Evolutionary conservation across 2,329 filamentous ascomycete genomes (phyloP), one percentile per base, ranked within the genome.

Genomic region (Microascus cirrosus): DNA sequence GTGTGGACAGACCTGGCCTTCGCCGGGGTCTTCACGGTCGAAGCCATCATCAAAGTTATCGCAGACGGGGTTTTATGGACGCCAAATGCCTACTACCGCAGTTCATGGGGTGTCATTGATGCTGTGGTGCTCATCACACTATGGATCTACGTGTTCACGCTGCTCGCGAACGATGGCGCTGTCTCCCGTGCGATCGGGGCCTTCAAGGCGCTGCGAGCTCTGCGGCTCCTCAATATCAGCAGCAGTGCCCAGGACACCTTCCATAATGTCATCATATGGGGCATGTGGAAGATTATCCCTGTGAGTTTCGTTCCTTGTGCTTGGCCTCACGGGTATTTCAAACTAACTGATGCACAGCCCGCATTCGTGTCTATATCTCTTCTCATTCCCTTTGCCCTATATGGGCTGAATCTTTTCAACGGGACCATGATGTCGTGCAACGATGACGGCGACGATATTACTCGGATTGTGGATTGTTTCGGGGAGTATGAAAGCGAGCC

Each of bases 41-140:
- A 99, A 71, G 90, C 92, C 0, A 66, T 85, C 6, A 92, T 99
- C 73, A 99, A 99, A 70, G 85, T 95, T 58, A 84, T 99, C 65
- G 94, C 94, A 0, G 94, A 99, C 73, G 94, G 94, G 8, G 88
- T 96, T 65, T 88, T 96, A 69, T 97, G 90, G 83, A 96, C 94
- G 0, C 94, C 94, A 0, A 96, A 99, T 71, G 95, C 95, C 2
- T 99, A 96, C 68, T 90, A 96, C 69, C 86, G 94, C 65, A 93
- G 93, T 67, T 93, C 92, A 0, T 99, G 94, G 94, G 95, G 94
- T 7, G 85, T 96, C 61, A 96, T 99, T 62, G 94, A 99, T 67
- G 90, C 87, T 0, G 72, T 97, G 52, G 94, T 99, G 63, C 77
- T 99, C 56, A 76, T 96, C 58, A 97, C 94, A 0, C 81, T 99